These are phyloP conservation scores for Magnusiomyces suaveolens DNA, from an alignment of 1,139 yeast genomes.

Conservation along the genomic window DNA sequence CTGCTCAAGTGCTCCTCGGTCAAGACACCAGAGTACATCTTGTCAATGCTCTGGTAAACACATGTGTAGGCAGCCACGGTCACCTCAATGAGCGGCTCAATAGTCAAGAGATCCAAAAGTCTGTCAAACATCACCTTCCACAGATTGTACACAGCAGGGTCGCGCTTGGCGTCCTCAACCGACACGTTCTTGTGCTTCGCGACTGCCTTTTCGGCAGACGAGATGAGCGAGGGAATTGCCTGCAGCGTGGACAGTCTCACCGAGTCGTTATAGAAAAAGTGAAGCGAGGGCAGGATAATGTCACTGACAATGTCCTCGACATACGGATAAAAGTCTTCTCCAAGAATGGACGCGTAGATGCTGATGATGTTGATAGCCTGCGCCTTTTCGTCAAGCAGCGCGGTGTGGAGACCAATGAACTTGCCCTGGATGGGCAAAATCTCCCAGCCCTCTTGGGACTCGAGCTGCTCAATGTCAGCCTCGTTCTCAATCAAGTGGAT, in stretches of 20 bases:
- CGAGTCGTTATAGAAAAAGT: slow-evolving; percentile 87
- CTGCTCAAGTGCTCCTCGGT: slow-evolving; percentile 47
- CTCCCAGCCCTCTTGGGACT: slow-evolving; percentile 90
- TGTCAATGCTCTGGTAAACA: slow-evolving; percentile 54
- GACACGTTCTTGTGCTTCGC: slow-evolving; percentile 20
- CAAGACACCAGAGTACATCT: slow-evolving; percentile 55
- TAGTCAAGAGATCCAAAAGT: slow-evolving; percentile 55
- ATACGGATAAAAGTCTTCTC: slow-evolving; percentile 74
- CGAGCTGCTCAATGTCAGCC: slow-evolving; percentile 73
- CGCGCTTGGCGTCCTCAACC: slow-evolving; percentile 40
- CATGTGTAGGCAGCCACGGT: slow-evolving; percentile 69
- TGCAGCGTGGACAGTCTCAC: slow-evolving; percentile 86
- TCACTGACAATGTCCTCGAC: slow-evolving; percentile 70
- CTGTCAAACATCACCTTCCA: slow-evolving; percentile 69
- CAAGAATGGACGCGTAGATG: slow-evolving; percentile 75
- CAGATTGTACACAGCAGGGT: slow-evolving; percentile 43
- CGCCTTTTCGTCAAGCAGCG: slow-evolving; percentile 84
- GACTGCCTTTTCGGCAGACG: slow-evolving; percentile 39
- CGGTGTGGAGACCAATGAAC: slow-evolving; percentile 88
- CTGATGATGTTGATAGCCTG: slow-evolving; percentile 82
- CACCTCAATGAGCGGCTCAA: slow-evolving; percentile 80
- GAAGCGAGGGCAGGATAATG: slow-evolving; percentile 78
- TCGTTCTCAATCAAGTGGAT: slow-evolving; percentile 78
- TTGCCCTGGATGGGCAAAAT: slow-evolving; percentile 85
- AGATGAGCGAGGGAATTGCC: slow-evolving; percentile 66